Evolutionary conservation across 768 basidiomycete genomes (phyloP), one percentile per base, ranked within the genome.

Genomic region (Tricholoma matsutake): DNA sequence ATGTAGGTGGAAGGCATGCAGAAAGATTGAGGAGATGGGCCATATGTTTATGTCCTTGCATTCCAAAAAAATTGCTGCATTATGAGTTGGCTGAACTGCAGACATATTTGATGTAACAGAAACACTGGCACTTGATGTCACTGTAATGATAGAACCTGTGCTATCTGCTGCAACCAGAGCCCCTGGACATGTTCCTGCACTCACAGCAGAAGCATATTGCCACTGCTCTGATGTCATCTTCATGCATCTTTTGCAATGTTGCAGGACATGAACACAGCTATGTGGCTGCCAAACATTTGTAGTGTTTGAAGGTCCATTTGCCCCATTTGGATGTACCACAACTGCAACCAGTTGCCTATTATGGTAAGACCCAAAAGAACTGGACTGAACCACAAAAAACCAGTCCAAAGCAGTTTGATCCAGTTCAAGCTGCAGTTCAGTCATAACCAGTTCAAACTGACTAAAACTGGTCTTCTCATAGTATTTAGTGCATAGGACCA

Each of bases 1-100:
- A 37, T 0, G 11, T n/a, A 16, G 64, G 64, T 10, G 66, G 61
- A n/a, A 72, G 52, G 7, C 65, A 45, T 0, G 65, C 68, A 69
- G 56, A 72, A 25, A 67, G 56, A 60, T 71, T 66, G 22, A 25
- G 22, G 22, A 25, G 22, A 25, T 25, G 22, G 22, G 22, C 22
- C 3, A 3, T 25, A 25, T 9, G 69, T 29, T 65, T 61, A 1
- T 57, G 54, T 16, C 57, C 61, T 2, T 41, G 31, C 3, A 22
- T 2, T 4, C 65, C 65, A 25, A 25, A 25, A 25, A 25, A 25
- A 3, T 25, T 3, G 22, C 22, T 25, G 3, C 22, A 25, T 25
- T 1, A 1, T 3, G 3, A 25, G 61, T 68, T 67, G 43, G 67
- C 34, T 35, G 32, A 34, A 35, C 34, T 35, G 34, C 34, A 35